phyloP scores from a whole-genome alignment of 805 yeast genomes.

The Yamadazyma phyllophila region DNA sequence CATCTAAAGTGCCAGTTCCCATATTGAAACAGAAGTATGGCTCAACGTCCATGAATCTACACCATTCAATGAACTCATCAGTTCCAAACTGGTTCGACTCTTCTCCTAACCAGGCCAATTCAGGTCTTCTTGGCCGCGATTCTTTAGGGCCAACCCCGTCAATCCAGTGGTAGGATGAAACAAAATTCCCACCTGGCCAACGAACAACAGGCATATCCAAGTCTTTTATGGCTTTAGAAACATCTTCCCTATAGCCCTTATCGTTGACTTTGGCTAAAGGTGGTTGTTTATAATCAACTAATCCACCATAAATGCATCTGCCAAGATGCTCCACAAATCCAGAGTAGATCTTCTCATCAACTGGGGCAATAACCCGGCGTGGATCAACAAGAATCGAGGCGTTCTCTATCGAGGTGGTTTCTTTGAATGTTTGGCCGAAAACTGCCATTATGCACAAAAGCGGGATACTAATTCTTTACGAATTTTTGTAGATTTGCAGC shows the following conservation, averaged over 20 bases:
- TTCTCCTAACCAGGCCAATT: constrained; percentile 32
- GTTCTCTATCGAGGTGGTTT: constrained; percentile 10
- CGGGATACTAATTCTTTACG: not conserved
- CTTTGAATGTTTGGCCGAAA: constrained; percentile 17
- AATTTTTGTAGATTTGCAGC: not conserved
- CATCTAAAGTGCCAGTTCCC: constrained; percentile 37
- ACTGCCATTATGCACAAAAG: constrained; percentile 13
- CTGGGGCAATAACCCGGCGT: constrained; percentile 19
- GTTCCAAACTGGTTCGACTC: constrained; percentile 32
- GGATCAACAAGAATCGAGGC: constrained; percentile 26
- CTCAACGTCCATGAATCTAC: constrained; percentile 25
- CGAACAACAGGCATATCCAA: constrained; percentile 32
- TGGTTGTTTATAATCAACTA: constrained; percentile 24
- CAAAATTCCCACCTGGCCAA: constrained; percentile 38
- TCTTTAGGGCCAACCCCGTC: constrained; percentile 33
- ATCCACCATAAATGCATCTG: constrained; percentile 35
- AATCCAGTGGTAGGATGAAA: constrained; percentile 31
- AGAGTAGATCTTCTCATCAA: constrained; percentile 28
- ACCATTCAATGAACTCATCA: constrained; percentile 35
- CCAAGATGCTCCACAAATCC: constrained; percentile 38
- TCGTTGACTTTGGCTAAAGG: constrained; percentile 18
- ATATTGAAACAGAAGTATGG: constrained; percentile 33
- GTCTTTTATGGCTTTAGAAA: constrained; percentile 26
- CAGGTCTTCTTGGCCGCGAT: constrained; percentile 29
- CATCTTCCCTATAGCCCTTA: constrained; percentile 27